A percentile compares a stretch with the other conserved stretches of the same genome.
Conservation (phyloP, 192 early-diverging fungal genomes). For the Chytriomyces hyalinus region DNA sequence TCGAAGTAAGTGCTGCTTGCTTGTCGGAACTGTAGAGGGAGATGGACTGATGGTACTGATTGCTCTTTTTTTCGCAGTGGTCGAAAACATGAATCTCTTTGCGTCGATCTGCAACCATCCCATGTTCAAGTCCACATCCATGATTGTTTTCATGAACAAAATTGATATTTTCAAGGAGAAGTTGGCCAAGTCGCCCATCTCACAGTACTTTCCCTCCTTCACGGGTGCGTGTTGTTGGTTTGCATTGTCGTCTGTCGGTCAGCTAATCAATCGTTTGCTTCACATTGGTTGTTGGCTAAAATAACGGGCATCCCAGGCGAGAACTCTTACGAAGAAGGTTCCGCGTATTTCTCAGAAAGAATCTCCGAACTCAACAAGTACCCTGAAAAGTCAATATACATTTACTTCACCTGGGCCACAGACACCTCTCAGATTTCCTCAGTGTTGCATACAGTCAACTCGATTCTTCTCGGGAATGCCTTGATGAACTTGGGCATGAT, state of each 20-base stretch:
- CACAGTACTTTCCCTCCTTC: conserved; percentile 87
- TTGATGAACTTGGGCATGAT: too few relatives aligned
- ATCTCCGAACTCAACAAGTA: conserved; percentile 51
- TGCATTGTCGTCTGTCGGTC: too few relatives aligned
- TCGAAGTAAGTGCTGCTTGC: conserved; percentile 36
- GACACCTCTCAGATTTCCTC: conserved; percentile 59
- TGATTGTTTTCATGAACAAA: conserved; percentile 97
- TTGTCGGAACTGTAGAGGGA: not conserved
- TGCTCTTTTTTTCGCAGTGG: conserved; percentile 77
- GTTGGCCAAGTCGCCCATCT: conserved; percentile 77
- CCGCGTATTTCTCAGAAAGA: conserved; percentile 47
- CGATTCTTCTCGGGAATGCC: too few relatives aligned
- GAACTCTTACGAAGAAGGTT: conserved; percentile 45
- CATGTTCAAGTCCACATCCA: conserved; percentile 93
- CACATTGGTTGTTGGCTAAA: not conserved
- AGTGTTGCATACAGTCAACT: conserved; percentile 56
- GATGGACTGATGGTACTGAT: not conserved
- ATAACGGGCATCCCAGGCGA: conserved; percentile 25
- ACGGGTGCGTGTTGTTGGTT: conserved; percentile 28
- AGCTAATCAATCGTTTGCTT: too few relatives aligned
- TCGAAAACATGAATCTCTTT: conserved; percentile 91
- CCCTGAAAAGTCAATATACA: conserved; percentile 55
- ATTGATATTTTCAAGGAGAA: conserved; percentile 94
- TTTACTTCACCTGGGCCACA: conserved; percentile 64
- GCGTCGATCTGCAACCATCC: conserved; percentile 94